Evolutionary conservation across 805 yeast genomes (phyloP).

Genomic region (Suhomyces faveliae): DNA sequence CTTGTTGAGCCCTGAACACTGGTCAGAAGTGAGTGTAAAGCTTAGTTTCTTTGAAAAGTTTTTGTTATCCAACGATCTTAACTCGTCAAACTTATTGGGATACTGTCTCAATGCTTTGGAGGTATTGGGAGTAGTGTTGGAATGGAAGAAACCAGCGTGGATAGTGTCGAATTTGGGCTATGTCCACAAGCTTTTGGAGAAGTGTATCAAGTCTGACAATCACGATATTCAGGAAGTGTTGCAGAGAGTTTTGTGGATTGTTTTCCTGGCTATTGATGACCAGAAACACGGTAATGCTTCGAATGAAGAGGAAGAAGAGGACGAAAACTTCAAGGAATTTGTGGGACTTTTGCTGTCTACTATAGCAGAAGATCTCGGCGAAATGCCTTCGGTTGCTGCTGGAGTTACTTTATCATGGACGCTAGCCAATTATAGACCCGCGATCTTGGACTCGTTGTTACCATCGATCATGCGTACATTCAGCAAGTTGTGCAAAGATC

Average conservation of each 20-base stretch:
- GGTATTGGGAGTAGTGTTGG: conserved; percentile 79
- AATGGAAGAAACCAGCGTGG: conserved; percentile 78
- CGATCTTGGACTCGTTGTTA: conserved; percentile 69
- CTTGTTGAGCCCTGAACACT: conserved; percentile 65
- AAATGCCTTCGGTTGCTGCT: conserved; percentile 78
- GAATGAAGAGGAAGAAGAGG: conserved; percentile 48
- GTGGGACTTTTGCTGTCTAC: conserved; percentile 60
- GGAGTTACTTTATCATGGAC: conserved; percentile 85
- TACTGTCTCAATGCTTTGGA: conserved; percentile 89
- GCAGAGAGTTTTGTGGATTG: conserved; percentile 68
- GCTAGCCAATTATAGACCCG: conserved; percentile 70
- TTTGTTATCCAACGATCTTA: conserved; percentile 72
- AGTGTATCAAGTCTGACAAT: conserved; percentile 76
- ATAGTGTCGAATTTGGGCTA: conserved; percentile 66
- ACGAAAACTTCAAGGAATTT: conserved; percentile 61
- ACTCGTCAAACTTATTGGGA: conserved; percentile 65
- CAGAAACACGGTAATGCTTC: conserved; percentile 23
- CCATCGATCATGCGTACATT: conserved; percentile 82
- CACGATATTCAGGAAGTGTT: conserved; percentile 84
- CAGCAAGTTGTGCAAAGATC: conserved; percentile 86
- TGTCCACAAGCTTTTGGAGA: conserved; percentile 72
- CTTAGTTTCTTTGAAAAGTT: conserved; percentile 86
- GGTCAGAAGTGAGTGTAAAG: conserved; percentile 90
- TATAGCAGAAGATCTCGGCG: conserved; percentile 74
- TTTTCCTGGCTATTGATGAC: conserved; percentile 62